Percentiles rank a stretch among this genome's conserved stretches.
phyloP scores from a whole-genome alignment of 306 rosid species.

The Quercus berberidifolia region DNA sequence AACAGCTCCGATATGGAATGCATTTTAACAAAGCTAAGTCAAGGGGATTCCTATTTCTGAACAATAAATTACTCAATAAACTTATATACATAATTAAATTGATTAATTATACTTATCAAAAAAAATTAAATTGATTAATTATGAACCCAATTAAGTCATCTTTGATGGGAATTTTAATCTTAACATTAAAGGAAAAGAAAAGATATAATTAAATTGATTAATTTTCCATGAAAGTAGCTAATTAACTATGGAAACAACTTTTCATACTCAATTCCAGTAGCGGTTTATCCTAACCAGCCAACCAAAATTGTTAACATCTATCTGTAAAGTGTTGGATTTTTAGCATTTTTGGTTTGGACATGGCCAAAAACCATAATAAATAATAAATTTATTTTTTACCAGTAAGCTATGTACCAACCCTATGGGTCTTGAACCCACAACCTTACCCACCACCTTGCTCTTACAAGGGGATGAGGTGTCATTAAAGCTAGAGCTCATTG shows the following conservation, averaged over 20 bases:
- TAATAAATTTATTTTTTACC: not conserved
- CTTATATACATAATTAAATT: not conserved
- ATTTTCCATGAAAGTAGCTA: not conserved
- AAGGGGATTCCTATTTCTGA: not conserved
- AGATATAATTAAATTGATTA: not conserved
- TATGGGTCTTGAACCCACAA: too few species aligned
- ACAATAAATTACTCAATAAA: conserved; percentile 8
- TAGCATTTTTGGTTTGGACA: not conserved
- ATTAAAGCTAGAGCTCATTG: too few species aligned
- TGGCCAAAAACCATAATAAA: not conserved
- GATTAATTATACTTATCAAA: not conserved
- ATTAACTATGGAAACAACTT: not conserved
- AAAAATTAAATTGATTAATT: not conserved
- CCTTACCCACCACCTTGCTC: too few species aligned
- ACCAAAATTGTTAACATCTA: not conserved
- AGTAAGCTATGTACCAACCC: too few species aligned
- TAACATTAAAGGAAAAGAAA: not conserved
- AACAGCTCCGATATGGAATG: conserved; percentile 4
- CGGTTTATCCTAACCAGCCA: not conserved
- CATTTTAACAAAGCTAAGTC: not conserved
- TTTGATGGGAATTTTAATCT: not conserved
- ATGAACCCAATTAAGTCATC: not conserved
- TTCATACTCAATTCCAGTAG: not conserved
- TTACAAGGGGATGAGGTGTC: too few species aligned
- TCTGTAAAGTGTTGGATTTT: not conserved